These are phyloP conservation scores for Hanseniaspora singularis DNA, from an alignment of 805 yeast genomes.

Conservation along the genomic window DNA sequence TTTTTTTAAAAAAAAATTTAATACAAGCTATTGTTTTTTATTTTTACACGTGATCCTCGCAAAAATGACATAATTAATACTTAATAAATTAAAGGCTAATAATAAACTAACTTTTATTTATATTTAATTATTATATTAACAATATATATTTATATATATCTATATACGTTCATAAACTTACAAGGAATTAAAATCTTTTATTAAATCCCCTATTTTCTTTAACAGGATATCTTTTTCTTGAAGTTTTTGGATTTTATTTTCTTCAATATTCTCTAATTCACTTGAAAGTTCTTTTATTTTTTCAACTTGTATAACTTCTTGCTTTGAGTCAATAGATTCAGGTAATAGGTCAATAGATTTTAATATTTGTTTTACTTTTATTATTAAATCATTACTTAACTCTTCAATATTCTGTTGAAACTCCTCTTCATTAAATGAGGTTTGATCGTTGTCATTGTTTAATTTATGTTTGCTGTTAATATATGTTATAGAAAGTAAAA, in stretches of 20 bases:
- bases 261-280: slow-evolving; percentile 51
- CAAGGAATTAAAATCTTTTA: slow-evolving; percentile 33
- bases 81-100: too few species aligned
- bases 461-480: slow-evolving; percentile 60
- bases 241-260: slow-evolving; percentile 44
- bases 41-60: too few species aligned
- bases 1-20: too few species aligned
- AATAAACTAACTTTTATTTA: too few species aligned
- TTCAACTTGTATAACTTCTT: slow-evolving; percentile 50
- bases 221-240: slow-evolving; percentile 52
- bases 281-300: slow-evolving; percentile 50
- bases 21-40: too few species aligned
- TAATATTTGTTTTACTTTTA: slow-evolving; percentile 76
- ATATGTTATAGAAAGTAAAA: slow-evolving; percentile 64
- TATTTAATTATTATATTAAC: neutral
- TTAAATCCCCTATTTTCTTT: slow-evolving; percentile 52
- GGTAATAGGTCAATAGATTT: slow-evolving; percentile 81
- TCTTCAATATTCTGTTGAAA: slow-evolving; percentile 49
- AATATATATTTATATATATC: neutral
- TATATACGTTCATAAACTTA: too few species aligned
- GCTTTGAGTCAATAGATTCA: slow-evolving; percentile 70
- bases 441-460: slow-evolving; percentile 27
- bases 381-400: slow-evolving; percentile 68
- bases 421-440: slow-evolving; percentile 31
- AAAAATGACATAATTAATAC: too few species aligned